Percentiles rank a stretch among this genome's conserved stretches.
These are phyloP conservation scores for Neurospora terricola DNA, from an alignment of 495 filamentous ascomycete genomes.

Conservation along the genomic window DNA sequence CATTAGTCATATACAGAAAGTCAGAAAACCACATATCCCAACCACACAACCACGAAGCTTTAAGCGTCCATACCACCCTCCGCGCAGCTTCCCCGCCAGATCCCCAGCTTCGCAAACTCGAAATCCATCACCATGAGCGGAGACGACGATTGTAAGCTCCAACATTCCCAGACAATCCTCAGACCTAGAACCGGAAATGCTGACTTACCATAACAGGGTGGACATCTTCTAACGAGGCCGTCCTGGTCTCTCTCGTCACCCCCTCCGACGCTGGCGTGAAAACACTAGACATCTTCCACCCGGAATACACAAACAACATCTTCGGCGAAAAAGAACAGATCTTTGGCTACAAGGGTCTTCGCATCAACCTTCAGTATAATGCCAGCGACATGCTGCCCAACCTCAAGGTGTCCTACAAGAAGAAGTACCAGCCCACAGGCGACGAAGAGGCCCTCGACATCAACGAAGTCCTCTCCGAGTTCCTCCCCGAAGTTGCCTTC, in stretches of 20 bases:
- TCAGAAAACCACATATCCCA: background rate
- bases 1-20: background rate
- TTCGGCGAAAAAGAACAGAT: conserved; percentile 87
- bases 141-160: background rate
- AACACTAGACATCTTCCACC: conserved; percentile 60
- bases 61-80: background rate
- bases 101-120: background rate
- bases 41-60: background rate
- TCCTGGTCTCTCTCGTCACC: conserved; percentile 59
- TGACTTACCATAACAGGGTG: conserved; percentile 49
- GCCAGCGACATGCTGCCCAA: conserved; percentile 74
- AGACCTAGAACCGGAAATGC: background rate
- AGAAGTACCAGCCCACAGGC: conserved; percentile 63
- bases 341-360: conserved; percentile 76
- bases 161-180: background rate
- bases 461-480: conserved; percentile 51
- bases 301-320: conserved; percentile 80
- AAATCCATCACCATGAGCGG: background rate
- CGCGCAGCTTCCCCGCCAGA: background rate
- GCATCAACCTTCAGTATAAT: conserved; percentile 67
- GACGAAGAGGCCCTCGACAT: conserved; percentile 63
- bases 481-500: conserved; percentile 59
- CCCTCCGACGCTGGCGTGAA: conserved; percentile 45
- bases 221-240: conserved; percentile 60
- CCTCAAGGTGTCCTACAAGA: conserved; percentile 57